Percentiles rank a stretch among this genome's conserved stretches.
Evolutionary conservation across 1,284 basidiomycete genomes (phyloP).

Genomic region (Ceratobasidium papillatum): DNA sequence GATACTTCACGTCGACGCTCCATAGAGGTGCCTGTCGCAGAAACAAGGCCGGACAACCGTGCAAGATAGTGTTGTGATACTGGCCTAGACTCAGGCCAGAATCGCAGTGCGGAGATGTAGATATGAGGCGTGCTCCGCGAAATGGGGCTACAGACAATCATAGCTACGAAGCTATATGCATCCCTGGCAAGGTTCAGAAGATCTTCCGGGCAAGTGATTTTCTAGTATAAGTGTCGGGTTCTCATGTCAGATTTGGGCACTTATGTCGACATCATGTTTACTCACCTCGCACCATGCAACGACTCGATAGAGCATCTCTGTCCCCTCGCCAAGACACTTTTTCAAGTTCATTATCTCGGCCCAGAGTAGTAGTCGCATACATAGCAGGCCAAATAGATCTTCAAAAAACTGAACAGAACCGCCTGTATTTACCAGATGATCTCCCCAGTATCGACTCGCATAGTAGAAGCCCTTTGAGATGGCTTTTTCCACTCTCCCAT

Average conservation of each 20-base stretch:
- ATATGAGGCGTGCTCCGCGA: slow-evolving; percentile 20
- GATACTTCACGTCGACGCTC: too few species aligned
- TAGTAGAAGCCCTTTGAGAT: not conserved
- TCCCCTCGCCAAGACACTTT: not conserved
- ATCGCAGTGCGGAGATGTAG: slow-evolving; percentile 9
- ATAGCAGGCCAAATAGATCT: not conserved
- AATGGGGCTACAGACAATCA: not conserved
- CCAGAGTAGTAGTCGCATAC: slow-evolving; percentile 13
- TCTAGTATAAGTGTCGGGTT: too few species aligned
- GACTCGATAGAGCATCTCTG: not conserved
- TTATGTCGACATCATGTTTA: not conserved
- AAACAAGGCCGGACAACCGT: not conserved
- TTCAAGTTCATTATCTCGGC: slow-evolving; percentile 27
- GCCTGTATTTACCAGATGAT: not conserved
- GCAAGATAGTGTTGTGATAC: not conserved
- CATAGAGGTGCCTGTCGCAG: not conserved
- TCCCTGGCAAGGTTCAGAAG: not conserved
- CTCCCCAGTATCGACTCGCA: slow-evolving; percentile 20
- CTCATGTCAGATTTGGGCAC: too few species aligned
- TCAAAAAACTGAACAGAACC: not conserved
- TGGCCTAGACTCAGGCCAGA: slow-evolving; percentile 13
- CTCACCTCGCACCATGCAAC: slow-evolving; percentile 2
- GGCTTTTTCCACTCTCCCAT: not conserved
- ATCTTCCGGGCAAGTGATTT: not conserved
- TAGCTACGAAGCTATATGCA: not conserved